Evolutionary conservation across 176 grass and related monocot genomes (phyloP).

Genomic region (Aegilops sharonensis): DNA sequence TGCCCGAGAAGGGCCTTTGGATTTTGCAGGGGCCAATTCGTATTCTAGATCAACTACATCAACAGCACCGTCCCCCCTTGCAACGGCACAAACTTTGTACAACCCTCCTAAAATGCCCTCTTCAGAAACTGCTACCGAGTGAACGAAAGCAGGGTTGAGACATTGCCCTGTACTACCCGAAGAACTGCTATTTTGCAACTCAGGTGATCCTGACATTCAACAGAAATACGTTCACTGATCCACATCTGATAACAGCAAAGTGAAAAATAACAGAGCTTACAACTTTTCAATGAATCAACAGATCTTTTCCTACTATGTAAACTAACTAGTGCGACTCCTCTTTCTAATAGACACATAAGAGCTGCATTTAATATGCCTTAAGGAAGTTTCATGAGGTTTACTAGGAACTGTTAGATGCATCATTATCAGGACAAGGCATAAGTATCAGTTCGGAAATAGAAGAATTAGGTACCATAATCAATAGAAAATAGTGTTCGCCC

Average conservation of each 20-base stretch:
- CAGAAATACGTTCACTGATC: background rate
- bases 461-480: constrained; percentile 69
- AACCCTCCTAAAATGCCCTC: constrained; percentile 53
- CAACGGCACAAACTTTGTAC: constrained; percentile 89
- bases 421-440: background rate
- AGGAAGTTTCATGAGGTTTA: constrained; percentile 14
- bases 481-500: constrained; percentile 66
- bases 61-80: constrained; percentile 86
- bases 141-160: constrained; percentile 95
- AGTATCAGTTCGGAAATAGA: background rate
- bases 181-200: constrained; percentile 47
- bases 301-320: background rate
- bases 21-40: constrained; percentile 50
- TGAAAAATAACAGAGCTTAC: background rate
- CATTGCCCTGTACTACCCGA: constrained; percentile 60
- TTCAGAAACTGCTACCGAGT: constrained; percentile 77
- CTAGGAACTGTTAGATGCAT: constrained; percentile 14
- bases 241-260: background rate
- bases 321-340: background rate
- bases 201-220: constrained; percentile 58
- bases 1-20: constrained; percentile 35
- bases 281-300: background rate
- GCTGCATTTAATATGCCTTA: constrained; percentile 15
- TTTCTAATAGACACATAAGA: constrained; percentile 4
- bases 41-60: constrained; percentile 88